phyloP scores from a whole-genome alignment of 2,329 filamentous ascomycete species.

The Colletotrichum gigasporum region DNA sequence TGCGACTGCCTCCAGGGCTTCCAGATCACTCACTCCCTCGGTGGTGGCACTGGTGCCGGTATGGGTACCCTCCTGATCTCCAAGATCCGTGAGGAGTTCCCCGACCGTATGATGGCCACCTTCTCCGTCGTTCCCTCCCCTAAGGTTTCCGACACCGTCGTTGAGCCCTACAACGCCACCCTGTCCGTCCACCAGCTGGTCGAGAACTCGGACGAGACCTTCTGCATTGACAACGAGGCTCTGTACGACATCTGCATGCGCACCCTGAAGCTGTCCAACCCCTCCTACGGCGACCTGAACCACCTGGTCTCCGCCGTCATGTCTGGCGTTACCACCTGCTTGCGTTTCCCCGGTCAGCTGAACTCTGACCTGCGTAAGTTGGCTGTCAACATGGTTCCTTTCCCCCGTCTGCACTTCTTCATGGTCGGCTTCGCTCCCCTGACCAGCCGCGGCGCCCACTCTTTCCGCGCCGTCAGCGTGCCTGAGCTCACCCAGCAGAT shows the following conservation, averaged over 20 bases:
- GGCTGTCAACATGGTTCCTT: constrained; percentile 99
- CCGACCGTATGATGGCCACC: constrained; percentile 99
- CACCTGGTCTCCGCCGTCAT: constrained; percentile 99
- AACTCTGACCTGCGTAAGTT: constrained; percentile 99
- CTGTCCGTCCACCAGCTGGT: constrained; percentile 99
- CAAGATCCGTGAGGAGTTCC: constrained; percentile 99
- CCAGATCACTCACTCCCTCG: constrained; percentile 99
- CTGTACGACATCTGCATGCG: constrained; percentile 99
- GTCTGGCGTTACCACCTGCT: constrained; percentile 98
- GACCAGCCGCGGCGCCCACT: constrained; percentile 85
- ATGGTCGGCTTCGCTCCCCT: constrained; percentile 99
- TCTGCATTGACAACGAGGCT: constrained; percentile 99
- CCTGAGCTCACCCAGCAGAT: constrained; percentile 99
- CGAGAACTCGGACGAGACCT: constrained; percentile 99
- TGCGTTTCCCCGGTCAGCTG: constrained; percentile 99
- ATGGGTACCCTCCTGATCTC: constrained; percentile 99
- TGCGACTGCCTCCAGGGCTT: constrained; percentile 99
- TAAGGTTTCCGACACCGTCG: constrained; percentile 99
- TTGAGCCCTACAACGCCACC: constrained; percentile 99
- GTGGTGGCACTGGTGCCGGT: constrained; percentile 99
- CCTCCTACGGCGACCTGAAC: constrained; percentile 99
- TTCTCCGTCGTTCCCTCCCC: constrained; percentile 99
- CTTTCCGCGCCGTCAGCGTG: constrained; percentile 97
- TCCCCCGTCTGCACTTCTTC: constrained; percentile 99
- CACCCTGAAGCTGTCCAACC: constrained; percentile 98